Conservation (phyloP, 345 rosid species). For the Ceriops tagal region DNA sequence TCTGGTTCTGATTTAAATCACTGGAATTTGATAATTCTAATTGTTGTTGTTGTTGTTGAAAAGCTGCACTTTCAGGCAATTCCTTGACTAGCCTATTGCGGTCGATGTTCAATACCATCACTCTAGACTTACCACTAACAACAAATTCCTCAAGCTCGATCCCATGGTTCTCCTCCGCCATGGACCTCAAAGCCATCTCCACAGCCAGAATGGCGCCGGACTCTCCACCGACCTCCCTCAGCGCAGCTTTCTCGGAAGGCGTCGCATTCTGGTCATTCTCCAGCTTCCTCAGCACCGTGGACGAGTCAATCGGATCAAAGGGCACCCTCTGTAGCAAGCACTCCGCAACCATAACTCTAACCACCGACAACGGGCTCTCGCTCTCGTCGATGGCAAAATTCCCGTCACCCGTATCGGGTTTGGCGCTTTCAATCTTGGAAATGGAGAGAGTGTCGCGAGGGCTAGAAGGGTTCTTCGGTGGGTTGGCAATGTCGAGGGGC, state of each 20-base stretch:
- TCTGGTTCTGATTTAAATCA: constrained; percentile 21
- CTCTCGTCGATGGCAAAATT: constrained; percentile 17
- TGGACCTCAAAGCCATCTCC: constrained; percentile 74
- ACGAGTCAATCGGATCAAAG: constrained; percentile 68
- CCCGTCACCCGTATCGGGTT: background rate
- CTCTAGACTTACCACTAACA: constrained; percentile 71
- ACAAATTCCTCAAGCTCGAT: constrained; percentile 83
- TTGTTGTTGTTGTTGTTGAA: constrained; percentile 24
- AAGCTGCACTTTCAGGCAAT: constrained; percentile 60
- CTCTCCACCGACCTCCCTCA: constrained; percentile 84
- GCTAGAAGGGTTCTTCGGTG: constrained; percentile 9
- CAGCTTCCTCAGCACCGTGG: constrained; percentile 75
- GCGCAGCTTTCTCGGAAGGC: constrained; percentile 63
- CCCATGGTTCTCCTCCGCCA: constrained; percentile 81
- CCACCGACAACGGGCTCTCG: constrained; percentile 60
- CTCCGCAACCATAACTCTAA: constrained; percentile 86
- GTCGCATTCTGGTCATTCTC: constrained; percentile 76
- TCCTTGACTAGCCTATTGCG: constrained; percentile 67
- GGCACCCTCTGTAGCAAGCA: constrained; percentile 81
- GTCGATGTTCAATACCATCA: constrained; percentile 81
- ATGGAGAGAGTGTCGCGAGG: constrained; percentile 3
- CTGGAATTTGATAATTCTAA: constrained; percentile 29
- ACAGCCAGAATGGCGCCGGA: constrained; percentile 72
- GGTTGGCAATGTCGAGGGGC: constrained; percentile 25
- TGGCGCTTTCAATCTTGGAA: constrained; percentile 5